Conservation (phyloP, 441 rosid genomes). For the Macaranga tanarius region DNA sequence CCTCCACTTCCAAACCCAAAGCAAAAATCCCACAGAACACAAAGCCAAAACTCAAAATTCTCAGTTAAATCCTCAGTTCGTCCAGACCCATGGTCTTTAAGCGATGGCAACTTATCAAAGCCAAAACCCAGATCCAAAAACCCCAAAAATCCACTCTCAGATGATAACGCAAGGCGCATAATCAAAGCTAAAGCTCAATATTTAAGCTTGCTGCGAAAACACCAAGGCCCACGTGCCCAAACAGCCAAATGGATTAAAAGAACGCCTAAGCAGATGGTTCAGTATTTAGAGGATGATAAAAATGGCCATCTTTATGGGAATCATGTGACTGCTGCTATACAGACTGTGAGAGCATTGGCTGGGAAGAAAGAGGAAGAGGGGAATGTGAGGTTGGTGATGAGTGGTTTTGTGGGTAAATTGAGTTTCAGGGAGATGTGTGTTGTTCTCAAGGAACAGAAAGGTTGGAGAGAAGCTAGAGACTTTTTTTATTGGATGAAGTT, state of each 20-base stretch:
- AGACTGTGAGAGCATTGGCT: slow-evolving; percentile 62
- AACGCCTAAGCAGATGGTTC: slow-evolving; percentile 91
- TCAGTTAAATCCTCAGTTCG: slow-evolving; percentile 41
- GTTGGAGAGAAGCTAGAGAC: slow-evolving; percentile 80
- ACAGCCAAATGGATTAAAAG: slow-evolving; percentile 88
- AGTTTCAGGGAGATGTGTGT: slow-evolving; percentile 88
- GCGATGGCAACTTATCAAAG: slow-evolving; percentile 56
- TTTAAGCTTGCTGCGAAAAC: slow-evolving; percentile 66
- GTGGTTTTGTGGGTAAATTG: slow-evolving; percentile 72
- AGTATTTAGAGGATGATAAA: slow-evolving; percentile 68
- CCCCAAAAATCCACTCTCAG: slow-evolving; percentile 68
- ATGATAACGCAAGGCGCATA: slow-evolving; percentile 85
- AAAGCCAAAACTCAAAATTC: slow-evolving; percentile 21
- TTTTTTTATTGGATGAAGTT: slow-evolving; percentile 93
- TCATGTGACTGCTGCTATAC: slow-evolving; percentile 83
- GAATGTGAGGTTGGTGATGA: slow-evolving; percentile 67
- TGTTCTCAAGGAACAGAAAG: slow-evolving; percentile 80
- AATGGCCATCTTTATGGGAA: slow-evolving; percentile 77
- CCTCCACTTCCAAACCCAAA: slow-evolving; percentile 9
- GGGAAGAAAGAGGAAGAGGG: slow-evolving; percentile 43
- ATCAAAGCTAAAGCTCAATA: slow-evolving; percentile 70
- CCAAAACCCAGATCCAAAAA: slow-evolving; percentile 68
- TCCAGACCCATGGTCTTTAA: slow-evolving; percentile 84
- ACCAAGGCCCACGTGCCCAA: slow-evolving; percentile 67
- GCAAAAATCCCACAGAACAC: slow-evolving; percentile 15